These are phyloP conservation scores for Seiridium unicorne DNA, from an alignment of 2,329 filamentous ascomycete genomes.

Conservation along the genomic window DNA sequence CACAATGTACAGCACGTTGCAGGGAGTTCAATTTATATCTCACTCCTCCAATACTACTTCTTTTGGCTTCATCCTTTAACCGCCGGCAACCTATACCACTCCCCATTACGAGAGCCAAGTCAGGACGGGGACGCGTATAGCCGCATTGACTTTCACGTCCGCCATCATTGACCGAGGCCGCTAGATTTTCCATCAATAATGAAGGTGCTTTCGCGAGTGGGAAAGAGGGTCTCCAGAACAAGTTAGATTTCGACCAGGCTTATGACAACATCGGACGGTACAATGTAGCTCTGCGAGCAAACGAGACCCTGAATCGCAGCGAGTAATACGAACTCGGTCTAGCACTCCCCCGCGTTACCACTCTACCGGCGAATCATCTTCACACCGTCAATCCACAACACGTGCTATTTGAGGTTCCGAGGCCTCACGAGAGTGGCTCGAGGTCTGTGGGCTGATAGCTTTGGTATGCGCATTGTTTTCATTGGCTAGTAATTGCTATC, in stretches of 20 bases:
- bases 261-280: neutral
- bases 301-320: neutral
- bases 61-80: too few relatives aligned
- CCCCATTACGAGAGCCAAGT: too few relatives aligned
- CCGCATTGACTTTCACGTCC: neutral
- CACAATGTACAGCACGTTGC: neutral
- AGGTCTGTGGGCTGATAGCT: neutral
- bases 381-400: neutral
- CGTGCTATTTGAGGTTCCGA: neutral
- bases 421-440: neutral
- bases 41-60: too few relatives aligned
- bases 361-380: neutral
- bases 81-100: too few relatives aligned
- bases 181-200: neutral
- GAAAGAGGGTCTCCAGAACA: neutral
- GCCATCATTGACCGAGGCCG: neutral
- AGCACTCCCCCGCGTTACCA: neutral
- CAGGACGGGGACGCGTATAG: slow-evolving; percentile 7
- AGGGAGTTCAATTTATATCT: too few relatives aligned
- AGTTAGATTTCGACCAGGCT: neutral
- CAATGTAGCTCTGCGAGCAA: neutral
- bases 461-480: neutral
- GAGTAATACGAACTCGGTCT: neutral
- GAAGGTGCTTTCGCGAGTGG: neutral
- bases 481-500: neutral